Evolutionary conservation across 2,329 filamentous ascomycete genomes (phyloP).

Genomic region (Helminthosporium solani): DNA sequence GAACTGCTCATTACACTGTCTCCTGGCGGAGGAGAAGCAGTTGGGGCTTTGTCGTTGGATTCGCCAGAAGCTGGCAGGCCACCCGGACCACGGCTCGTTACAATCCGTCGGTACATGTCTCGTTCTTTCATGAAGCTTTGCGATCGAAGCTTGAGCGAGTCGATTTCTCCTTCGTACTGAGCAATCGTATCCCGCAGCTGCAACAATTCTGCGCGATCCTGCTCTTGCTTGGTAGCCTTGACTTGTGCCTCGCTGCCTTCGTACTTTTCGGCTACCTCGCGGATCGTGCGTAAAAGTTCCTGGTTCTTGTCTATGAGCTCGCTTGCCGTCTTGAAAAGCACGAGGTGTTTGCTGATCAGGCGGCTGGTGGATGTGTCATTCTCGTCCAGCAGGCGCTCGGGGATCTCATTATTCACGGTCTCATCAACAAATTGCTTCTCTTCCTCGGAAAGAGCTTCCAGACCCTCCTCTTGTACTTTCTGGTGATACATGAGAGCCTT

Average conservation of each 20-base stretch:
- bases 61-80: slow-evolving; percentile 62
- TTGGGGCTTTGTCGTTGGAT: slow-evolving; percentile 56
- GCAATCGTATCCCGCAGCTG: slow-evolving; percentile 70
- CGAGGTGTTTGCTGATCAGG: slow-evolving; percentile 86
- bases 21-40: slow-evolving; percentile 49
- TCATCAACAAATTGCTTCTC: slow-evolving; percentile 76
- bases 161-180: slow-evolving; percentile 81
- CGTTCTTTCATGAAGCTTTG: slow-evolving; percentile 94
- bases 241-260: slow-evolving; percentile 82
- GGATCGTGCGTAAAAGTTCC: slow-evolving; percentile 77
- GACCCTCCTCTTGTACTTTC: slow-evolving; percentile 76
- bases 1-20: slow-evolving; percentile 34
- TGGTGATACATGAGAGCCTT: slow-evolving; percentile 88
- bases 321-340: slow-evolving; percentile 80
- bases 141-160: slow-evolving; percentile 76
- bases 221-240: slow-evolving; percentile 55
- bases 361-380: slow-evolving; percentile 82
- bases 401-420: slow-evolving; percentile 72
- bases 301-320: slow-evolving; percentile 88
- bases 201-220: slow-evolving; percentile 69
- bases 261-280: slow-evolving; percentile 83
- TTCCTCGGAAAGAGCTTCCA: slow-evolving; percentile 68
- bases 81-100: slow-evolving; percentile 70
- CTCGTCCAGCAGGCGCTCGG: slow-evolving; percentile 59
- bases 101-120: slow-evolving; percentile 95